Base-by-base conservation (phyloP, 2,329 filamentous ascomycete genomes). In the Acrodontium crateriforme region DNA sequence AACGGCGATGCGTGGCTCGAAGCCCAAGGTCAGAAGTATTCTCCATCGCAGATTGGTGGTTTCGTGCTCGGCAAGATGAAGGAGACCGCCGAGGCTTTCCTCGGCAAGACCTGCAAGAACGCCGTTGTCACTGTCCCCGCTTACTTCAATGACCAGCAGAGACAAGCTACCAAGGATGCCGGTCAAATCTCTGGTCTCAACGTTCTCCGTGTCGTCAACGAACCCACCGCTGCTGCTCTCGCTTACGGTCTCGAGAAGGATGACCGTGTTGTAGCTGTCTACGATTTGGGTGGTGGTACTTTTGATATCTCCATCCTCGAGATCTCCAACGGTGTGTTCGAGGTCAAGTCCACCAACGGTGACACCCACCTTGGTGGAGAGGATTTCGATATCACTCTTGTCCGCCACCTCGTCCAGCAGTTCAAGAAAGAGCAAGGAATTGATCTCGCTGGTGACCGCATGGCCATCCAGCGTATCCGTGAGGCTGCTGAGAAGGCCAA, bases 401-500 rank as follows among this genome's bases (percentile, higher is more conserved):
- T 94, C 53, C 84, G 84, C 54, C 78, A 93, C 70, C 70, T 95
- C 34, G 83, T 94, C 41, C 70, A 83, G 59, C 77, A 91, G 54
- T 95, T 94, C 73, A 94, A 94, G 80, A 87, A 83, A 64, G 82
- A 92, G 46, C 83, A 82, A 40, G 78, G 80, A 40, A 79, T 94
- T 42, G 87, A 95, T 56, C 74, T 95, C 45, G 80, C 83, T 34
- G 65, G 63, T 53, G 87, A 95, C 67, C 84, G 87, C 59, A 94
- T 94, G 85, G 87, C 87, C 47, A 92, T 95, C 54, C 87, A 94
- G 73, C 78, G 87, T 74, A 94, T 95, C 58, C 85, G 87, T 65
- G 87, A 94, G 68, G 87, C 85, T 46, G 84, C 85, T 46, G 87
- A 95, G 73, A 94, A 94, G 76, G 87, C 87, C 55, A 95, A 95